A percentile compares a stretch with the other conserved stretches of the same genome.
Conservation (phyloP, 306 rosid genomes). For the Pterocarpus macrocarpus region DNA sequence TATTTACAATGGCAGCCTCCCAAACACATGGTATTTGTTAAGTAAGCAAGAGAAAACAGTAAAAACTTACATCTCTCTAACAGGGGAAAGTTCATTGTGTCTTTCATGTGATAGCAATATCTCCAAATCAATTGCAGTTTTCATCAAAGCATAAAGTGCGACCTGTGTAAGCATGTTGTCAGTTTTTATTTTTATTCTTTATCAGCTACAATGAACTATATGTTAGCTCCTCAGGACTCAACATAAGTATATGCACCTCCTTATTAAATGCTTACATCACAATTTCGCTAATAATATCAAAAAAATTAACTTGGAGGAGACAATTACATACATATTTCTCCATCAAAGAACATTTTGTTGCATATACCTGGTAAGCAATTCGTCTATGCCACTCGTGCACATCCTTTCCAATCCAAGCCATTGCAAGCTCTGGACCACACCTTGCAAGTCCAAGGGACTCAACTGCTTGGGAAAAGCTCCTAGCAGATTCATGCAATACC, state of each 20-base stretch:
- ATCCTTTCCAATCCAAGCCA: constrained; percentile 87
- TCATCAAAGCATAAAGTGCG: constrained; percentile 69
- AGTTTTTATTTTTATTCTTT: constrained; percentile 9
- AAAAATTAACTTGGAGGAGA: constrained; percentile 5
- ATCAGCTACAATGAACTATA: constrained; percentile 27
- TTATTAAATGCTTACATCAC: neutral
- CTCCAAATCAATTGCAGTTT: constrained; percentile 74
- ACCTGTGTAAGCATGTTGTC: constrained; percentile 57
- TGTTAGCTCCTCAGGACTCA: constrained; percentile 33
- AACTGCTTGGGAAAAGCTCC: constrained; percentile 68
- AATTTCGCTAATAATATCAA: neutral
- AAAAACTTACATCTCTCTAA: constrained; percentile 67
- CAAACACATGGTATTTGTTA: neutral
- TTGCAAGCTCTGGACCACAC: constrained; percentile 66
- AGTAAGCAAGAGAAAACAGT: constrained; percentile 5
- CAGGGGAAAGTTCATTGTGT: constrained; percentile 59
- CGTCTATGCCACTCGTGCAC: constrained; percentile 68
- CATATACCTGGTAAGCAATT: constrained; percentile 65
- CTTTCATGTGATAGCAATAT: constrained; percentile 69
- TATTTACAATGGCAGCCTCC: neutral
- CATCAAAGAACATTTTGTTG: neutral
- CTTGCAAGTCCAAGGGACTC: constrained; percentile 62
- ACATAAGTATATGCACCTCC: neutral
- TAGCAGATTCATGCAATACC: constrained; percentile 70
- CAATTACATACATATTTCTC: constrained; percentile 1